phyloP scores from a whole-genome alignment of 495 filamentous ascomycete species.

The Elasticomyces elasticus region DNA sequence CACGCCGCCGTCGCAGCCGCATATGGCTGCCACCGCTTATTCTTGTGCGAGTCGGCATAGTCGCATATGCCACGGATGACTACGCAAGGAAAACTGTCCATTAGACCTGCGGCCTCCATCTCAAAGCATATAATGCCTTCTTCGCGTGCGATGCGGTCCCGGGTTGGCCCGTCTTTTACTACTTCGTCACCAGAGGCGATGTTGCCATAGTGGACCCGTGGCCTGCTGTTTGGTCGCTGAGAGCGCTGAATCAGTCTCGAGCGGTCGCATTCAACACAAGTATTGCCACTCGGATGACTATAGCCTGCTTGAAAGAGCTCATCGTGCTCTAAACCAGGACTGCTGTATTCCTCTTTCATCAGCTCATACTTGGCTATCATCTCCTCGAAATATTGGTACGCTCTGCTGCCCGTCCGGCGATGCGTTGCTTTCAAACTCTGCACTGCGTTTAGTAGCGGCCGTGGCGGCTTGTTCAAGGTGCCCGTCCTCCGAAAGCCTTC shows the following conservation, averaged over 20 bases:
- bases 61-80: constrained; percentile 15
- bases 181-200: constrained; percentile 35
- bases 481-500: constrained; percentile 1
- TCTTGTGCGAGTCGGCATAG: constrained; percentile 28
- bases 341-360: background rate
- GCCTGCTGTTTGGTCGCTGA: background rate
- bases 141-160: constrained; percentile 12
- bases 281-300: background rate
- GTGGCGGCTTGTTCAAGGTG: background rate
- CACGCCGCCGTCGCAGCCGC: constrained; percentile 25
- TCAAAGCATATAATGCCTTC: constrained; percentile 20
- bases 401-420: background rate
- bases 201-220: constrained; percentile 28
- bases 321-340: constrained; percentile 9
- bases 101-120: constrained; percentile 26
- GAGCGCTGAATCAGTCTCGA: background rate
- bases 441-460: background rate
- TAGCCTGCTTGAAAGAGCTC: background rate
- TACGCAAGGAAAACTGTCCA: constrained; percentile 10
- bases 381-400: background rate
- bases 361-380: constrained; percentile 4
- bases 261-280: constrained; percentile 2
- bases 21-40: constrained; percentile 24
- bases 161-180: constrained; percentile 23
- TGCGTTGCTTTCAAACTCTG: constrained; percentile 3